Base-by-base conservation (phyloP, 225 moss, liverwort and hornwort species). In the Physcomitrium patens region DNA sequence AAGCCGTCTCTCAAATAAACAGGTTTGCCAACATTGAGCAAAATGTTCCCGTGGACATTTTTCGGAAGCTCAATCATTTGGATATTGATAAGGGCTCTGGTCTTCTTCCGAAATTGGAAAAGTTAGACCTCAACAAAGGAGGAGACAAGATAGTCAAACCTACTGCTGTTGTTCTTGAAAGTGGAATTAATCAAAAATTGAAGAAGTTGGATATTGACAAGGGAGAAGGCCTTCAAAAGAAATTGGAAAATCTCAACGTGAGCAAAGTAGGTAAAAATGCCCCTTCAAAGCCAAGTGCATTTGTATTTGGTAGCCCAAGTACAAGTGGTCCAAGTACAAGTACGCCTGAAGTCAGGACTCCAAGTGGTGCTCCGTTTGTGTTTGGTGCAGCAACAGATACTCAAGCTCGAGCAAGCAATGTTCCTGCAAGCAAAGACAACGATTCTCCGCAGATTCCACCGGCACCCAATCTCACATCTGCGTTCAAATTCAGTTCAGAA, bases 401-500 rank as follows among this genome's bases (percentile, higher is more conserved):
- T 70, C 31, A 72, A 49, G 24, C 76, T 19, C 68, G 8, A 68
- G 20, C 58, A 66, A 72, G 53, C 54, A 52, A 0, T 44, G 7
- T 41, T 58, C 3, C 10, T 2, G 18, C 57, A 26, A 46, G 28
- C 63, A 14, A 76, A 64, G 72, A 24, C 3, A 68, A 66, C 49
- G 47, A 47, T 48, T 41, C 24, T 47, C 57, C 79, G 12, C 48
- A 82, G 65, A 2, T 43, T 71, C 66, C 86, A 54, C 73, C 79
- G 0, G 67, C 49, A 55, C 37, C 77, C 5, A 81, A 75, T 22
- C 28, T 51, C 12, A 63, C 72, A 62, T 55, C 65, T 48, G 64
- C 82, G 18, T 93, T 91, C 78, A 85, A 83, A 77, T 93, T 93
- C 58, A 77, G 83, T 68, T 89, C 90, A 22, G 85, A 66, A 26